These are phyloP conservation scores for Lentinula guzmanii DNA, from an alignment of 768 basidiomycete species.

Conservation along the genomic window DNA sequence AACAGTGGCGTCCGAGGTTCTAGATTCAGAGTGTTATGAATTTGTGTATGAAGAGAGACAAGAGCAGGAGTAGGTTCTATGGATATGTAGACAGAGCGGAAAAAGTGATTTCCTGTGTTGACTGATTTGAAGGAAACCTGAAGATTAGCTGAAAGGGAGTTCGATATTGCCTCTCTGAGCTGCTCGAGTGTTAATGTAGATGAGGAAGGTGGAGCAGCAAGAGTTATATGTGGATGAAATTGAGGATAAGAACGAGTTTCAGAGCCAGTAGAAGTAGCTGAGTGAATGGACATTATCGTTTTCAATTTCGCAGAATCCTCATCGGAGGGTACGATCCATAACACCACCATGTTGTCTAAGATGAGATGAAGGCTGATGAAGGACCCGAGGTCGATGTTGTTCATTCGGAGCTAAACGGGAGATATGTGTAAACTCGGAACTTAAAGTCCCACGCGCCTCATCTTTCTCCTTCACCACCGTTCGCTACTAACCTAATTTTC, in stretches of 20 bases:
- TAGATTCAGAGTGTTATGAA: slow-evolving; percentile 32
- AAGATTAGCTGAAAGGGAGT: slow-evolving; percentile 23
- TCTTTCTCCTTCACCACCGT: neutral
- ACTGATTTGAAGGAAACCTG: slow-evolving; percentile 46
- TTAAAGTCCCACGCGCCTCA: neutral
- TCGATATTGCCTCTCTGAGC: slow-evolving; percentile 35
- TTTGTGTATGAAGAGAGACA: slow-evolving; percentile 36
- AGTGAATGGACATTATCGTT: slow-evolving; percentile 37
- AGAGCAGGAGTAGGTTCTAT: slow-evolving; percentile 42
- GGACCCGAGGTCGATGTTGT: neutral
- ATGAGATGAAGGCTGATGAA: neutral
- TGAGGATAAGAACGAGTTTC: slow-evolving; percentile 43
- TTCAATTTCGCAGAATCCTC: slow-evolving; percentile 36
- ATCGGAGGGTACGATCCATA: slow-evolving; percentile 68
- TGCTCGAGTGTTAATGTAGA: slow-evolving; percentile 20
- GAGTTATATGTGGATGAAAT: slow-evolving; percentile 70
- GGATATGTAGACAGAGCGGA: slow-evolving; percentile 61
- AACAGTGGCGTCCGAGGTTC: slow-evolving; percentile 49
- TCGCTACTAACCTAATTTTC: neutral
- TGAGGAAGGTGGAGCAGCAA: slow-evolving; percentile 36
- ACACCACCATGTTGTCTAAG: slow-evolving; percentile 25
- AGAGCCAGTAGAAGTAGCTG: slow-evolving; percentile 16
- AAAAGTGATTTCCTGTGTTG: slow-evolving; percentile 57
- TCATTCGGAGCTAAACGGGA: neutral
- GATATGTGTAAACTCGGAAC: neutral